These are phyloP conservation scores for Jamesozyma hellenica DNA, from an alignment of 805 yeast species.

Conservation along the genomic window DNA sequence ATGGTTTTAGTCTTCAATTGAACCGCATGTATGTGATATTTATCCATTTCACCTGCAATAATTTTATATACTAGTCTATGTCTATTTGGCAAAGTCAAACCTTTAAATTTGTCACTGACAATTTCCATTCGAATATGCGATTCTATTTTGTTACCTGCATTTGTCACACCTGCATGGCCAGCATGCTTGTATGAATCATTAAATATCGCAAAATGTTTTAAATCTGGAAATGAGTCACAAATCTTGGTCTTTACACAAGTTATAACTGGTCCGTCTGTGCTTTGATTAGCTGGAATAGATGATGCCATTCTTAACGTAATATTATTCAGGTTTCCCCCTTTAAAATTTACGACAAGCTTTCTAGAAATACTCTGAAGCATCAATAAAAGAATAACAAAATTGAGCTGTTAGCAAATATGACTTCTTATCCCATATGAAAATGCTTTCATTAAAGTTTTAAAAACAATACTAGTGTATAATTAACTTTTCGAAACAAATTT, in stretches of 20 bases:
- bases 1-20: constrained; percentile 72
- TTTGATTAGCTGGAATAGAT: constrained; percentile 1
- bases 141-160: constrained; percentile 61
- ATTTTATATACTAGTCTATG: constrained; percentile 66
- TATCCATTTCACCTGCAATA: constrained; percentile 57
- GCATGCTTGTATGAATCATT: constrained; percentile 87
- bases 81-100: constrained; percentile 57
- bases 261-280: constrained; percentile 8
- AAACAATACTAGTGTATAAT: no score
- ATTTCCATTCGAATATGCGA: constrained; percentile 74
- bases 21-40: constrained; percentile 76
- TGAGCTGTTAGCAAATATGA: no score
- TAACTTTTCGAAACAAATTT: no score
- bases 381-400: no score
- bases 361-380: no score
- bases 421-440: no score
- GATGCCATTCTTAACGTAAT: not conserved
- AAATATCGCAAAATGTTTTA: constrained; percentile 35
- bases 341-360: no score
- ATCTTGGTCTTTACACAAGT: constrained; percentile 3
- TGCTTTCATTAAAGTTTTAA: no score
- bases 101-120: constrained; percentile 59
- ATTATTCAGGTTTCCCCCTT: no score
- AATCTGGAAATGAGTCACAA: constrained; percentile 2
- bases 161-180: constrained; percentile 74